Percentiles rank a stretch among this genome's conserved stretches.
Evolutionary conservation across 306 rosid species (phyloP).

Genomic region (Rosa persica): DNA sequence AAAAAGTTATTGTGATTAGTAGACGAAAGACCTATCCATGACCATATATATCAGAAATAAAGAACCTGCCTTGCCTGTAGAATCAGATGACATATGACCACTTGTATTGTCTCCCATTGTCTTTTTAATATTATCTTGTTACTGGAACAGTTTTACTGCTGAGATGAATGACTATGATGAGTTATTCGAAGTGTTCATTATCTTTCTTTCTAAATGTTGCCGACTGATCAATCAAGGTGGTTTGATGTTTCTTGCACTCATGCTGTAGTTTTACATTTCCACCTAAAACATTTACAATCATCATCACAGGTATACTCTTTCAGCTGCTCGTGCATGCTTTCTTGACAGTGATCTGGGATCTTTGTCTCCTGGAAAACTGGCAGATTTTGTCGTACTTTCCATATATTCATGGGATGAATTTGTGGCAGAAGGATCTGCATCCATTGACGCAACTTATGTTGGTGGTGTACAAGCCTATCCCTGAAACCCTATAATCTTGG

Average conservation of each 20-base stretch:
- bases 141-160: background rate
- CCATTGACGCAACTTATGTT: slow-evolving; percentile 67
- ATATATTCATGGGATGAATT: slow-evolving; percentile 61
- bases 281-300: slow-evolving; percentile 3
- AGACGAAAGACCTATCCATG: background rate
- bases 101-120: background rate
- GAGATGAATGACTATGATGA: background rate
- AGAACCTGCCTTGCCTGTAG: background rate
- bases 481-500: slow-evolving; percentile 19
- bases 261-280: background rate
- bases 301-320: slow-evolving; percentile 64
- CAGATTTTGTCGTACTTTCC: slow-evolving; percentile 79
- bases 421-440: slow-evolving; percentile 55
- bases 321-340: slow-evolving; percentile 84
- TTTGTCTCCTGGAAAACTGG: slow-evolving; percentile 64
- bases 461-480: slow-evolving; percentile 75
- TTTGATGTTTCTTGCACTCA: background rate
- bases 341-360: slow-evolving; percentile 72
- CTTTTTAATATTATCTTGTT: background rate
- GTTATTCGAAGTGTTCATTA: background rate
- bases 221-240: background rate
- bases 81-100: background rate
- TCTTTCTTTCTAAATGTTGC: background rate
- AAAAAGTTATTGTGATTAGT: background rate
- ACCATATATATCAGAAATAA: background rate